Conservation (phyloP, 257 asterid species). For the Anisodus acutangulus region DNA sequence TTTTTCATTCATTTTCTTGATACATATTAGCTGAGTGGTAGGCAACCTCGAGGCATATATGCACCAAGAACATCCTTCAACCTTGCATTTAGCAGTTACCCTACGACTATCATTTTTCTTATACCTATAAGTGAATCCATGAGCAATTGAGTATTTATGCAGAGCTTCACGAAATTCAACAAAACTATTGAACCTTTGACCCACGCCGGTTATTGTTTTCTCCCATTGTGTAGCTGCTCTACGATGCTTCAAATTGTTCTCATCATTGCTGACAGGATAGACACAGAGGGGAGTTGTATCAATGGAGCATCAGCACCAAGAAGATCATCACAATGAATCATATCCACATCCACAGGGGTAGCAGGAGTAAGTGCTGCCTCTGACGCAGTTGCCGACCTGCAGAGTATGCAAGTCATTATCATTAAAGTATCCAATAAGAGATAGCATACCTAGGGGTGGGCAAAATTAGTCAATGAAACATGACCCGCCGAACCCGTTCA, state of each 20-base stretch:
- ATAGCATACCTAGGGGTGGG: no score
- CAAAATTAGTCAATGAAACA: no score
- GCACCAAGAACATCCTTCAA: slow-evolving; percentile 97
- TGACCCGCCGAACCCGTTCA: no score
- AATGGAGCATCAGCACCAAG: slow-evolving; percentile 62
- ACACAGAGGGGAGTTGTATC: slow-evolving; percentile 51
- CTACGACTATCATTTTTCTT: slow-evolving; percentile 98
- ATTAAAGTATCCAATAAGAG: background rate
- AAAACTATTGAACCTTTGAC: slow-evolving; percentile 90
- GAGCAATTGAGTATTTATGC: slow-evolving; percentile 96
- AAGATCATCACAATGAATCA: slow-evolving; percentile 67
- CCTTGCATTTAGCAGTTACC: slow-evolving; percentile 95
- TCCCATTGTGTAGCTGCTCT: slow-evolving; percentile 95
- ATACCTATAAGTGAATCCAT: slow-evolving; percentile 89
- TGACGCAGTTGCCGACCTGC: slow-evolving; percentile 82
- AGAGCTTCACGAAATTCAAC: slow-evolving; percentile 98
- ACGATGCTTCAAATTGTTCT: slow-evolving; percentile 54
- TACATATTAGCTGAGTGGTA: slow-evolving; percentile 89
- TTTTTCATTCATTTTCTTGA: slow-evolving; percentile 82
- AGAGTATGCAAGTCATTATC: slow-evolving; percentile 25
- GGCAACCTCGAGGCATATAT: slow-evolving; percentile 93
- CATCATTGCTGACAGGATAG: slow-evolving; percentile 50
- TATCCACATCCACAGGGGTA: slow-evolving; percentile 67
- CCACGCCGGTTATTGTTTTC: slow-evolving; percentile 91
- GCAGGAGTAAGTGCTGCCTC: slow-evolving; percentile 69